phyloP scores from a whole-genome alignment of 345 rosid species.

The Hibiscus syriacus region DNA sequence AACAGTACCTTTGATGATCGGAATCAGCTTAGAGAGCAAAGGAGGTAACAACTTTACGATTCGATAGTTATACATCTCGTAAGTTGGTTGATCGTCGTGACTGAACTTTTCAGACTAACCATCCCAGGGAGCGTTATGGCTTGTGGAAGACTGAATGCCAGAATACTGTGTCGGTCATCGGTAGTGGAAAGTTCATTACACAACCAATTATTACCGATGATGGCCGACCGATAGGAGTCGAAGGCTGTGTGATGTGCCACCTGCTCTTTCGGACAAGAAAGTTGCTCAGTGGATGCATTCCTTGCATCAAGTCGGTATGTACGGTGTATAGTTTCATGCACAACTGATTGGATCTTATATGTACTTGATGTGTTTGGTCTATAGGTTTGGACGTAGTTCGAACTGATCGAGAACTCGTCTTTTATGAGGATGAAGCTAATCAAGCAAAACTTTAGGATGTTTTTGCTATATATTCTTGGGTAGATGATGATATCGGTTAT shows the following conservation, averaged over 20 bases:
- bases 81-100: not conserved
- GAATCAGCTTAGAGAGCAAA: slow-evolving; percentile 43
- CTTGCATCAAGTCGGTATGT: not conserved
- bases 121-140: not conserved
- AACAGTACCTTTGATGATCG: slow-evolving; percentile 75
- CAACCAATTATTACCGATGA: not conserved
- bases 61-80: not conserved
- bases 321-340: not conserved
- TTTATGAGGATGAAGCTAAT: not conserved
- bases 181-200: not conserved
- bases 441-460: not conserved
- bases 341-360: not conserved
- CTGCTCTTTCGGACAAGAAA: not conserved
- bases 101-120: not conserved
- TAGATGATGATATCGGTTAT: not conserved
- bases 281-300: not conserved
- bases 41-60: slow-evolving; percentile 46
- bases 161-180: not conserved
- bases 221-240: not conserved
- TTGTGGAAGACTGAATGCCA: not conserved
- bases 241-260: not conserved
- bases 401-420: not conserved
- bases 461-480: not conserved
- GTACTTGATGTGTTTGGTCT: not conserved
- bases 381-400: not conserved